These are phyloP conservation scores for Wilcoxina mikolae DNA, from an alignment of 495 filamentous ascomycete species.

Conservation along the genomic window DNA sequence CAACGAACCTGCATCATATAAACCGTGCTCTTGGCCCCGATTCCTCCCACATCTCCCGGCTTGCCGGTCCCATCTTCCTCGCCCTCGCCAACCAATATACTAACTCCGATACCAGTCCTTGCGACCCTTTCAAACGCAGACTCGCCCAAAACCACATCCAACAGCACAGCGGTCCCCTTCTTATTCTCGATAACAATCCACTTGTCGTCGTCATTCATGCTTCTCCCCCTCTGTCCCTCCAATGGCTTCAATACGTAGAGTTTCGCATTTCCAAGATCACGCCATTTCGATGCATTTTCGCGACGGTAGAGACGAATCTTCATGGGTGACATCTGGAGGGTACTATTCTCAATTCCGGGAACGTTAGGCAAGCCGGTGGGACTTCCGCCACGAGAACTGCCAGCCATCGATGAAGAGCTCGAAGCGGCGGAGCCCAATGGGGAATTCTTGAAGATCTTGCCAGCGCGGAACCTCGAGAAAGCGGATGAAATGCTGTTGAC, in stretches of 20 bases:
- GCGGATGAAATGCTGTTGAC: slow-evolving; percentile 42
- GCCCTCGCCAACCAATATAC: slow-evolving; percentile 67
- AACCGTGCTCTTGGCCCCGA: slow-evolving; percentile 43
- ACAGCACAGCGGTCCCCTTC: slow-evolving; percentile 48
- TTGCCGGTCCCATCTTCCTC: slow-evolving; percentile 55
- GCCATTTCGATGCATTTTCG: slow-evolving; percentile 65
- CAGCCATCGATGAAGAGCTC: slow-evolving; percentile 16
- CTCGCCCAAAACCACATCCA: slow-evolving; percentile 74
- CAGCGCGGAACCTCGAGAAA: slow-evolving; percentile 24
- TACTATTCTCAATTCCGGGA: slow-evolving; percentile 3
- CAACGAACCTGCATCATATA: slow-evolving; percentile 30
- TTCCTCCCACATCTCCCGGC: slow-evolving; percentile 51
- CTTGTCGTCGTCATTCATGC: slow-evolving; percentile 51
- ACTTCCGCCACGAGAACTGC: slow-evolving; percentile 17
- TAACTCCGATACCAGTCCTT: slow-evolving; percentile 69
- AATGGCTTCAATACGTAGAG: slow-evolving; percentile 64
- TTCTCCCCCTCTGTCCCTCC: slow-evolving; percentile 33
- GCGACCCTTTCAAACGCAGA: slow-evolving; percentile 73
- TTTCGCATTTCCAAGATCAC: slow-evolving; percentile 71
- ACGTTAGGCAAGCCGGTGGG: slow-evolving; percentile 7
- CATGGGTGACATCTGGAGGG: slow-evolving; percentile 29
- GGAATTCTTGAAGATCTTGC: slow-evolving; percentile 20
- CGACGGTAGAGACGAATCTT: slow-evolving; percentile 72
- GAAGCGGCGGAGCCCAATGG: slow-evolving; percentile 22
- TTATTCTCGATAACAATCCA: slow-evolving; percentile 62